Base-by-base conservation (phyloP, 139 green algal genomes). In the Chlorella sp. region DNA sequence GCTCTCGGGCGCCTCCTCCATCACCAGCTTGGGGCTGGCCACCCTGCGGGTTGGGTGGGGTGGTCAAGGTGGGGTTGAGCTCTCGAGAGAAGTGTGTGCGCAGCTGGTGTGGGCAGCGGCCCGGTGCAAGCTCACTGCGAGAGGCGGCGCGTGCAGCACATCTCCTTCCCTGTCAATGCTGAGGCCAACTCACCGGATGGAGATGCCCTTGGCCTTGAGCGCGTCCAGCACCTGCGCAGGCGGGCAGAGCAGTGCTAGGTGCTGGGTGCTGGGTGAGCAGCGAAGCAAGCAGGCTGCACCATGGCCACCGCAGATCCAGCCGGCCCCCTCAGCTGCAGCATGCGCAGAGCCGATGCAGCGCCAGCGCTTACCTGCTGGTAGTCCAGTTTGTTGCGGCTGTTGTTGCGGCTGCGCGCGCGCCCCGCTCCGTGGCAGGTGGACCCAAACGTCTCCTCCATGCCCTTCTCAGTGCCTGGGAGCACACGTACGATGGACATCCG, bases 1-100 rank as follows among this genome's bases (percentile, higher is more conserved):
- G 48, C 82, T 93, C 88, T 98, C 94, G 0, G 95, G 95, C 44
- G 95, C 95, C 90, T 97, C 94, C 86, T 97, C 94, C 92, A 96
- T 96, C 28, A 97, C 94, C 62, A 97, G 87, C 87, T 98, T 98
- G 72, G 94, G 93, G 41, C 85, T 94, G 44, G 94, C 95, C 44
- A 96, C 94, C 30, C 92, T 83, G 64, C 90, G 56, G 82, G 78
- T 2, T 16, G 46, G 54, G 17, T 6, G 28, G 58, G 34, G 51
- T 11, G 51, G 51, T 60, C n/a, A n/a, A n/a, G n/a, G n/a, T n/a
- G n/a, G n/a, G n/a, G n/a, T n/a, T n/a, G n/a, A n/a, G n/a, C n/a
- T n/a, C n/a, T n/a, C n/a, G n/a, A n/a, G n/a, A n/a, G n/a, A n/a
- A 38, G 46, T 13, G 40, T 20, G 65, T 40, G 32, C n/a, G 4